These are phyloP conservation scores for Lactarius hatsudake DNA, from an alignment of 768 basidiomycete species.

Conservation along the genomic window DNA sequence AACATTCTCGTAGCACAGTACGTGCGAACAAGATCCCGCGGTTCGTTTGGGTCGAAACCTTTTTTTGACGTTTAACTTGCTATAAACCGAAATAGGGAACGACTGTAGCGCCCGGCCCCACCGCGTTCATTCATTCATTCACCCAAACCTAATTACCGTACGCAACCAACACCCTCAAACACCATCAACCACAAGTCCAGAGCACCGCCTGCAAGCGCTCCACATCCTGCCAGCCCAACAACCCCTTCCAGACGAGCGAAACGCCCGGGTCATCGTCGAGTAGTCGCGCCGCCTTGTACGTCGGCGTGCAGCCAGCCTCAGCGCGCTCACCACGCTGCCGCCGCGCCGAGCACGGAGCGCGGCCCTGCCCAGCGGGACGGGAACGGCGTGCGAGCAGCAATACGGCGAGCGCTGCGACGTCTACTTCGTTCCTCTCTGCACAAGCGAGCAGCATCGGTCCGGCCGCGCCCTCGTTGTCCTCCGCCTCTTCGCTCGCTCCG, in stretches of 20 bases:
- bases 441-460: conserved; percentile 3
- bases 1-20: no score
- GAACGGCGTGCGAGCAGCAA: conserved; percentile 1
- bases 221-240: conserved; percentile 15
- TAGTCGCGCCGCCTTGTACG: background rate
- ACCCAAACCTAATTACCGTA: no score
- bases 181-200: background rate
- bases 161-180: background rate
- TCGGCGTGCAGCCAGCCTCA: background rate
- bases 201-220: conserved; percentile 16
- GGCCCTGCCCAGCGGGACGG: background rate
- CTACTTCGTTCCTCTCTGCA: conserved; percentile 10
- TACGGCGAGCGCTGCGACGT: conserved; percentile 11
- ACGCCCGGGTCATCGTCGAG: conserved; percentile 1
- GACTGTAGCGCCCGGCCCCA: background rate
- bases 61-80: background rate
- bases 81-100: no score
- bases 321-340: background rate
- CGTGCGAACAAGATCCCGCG: no score
- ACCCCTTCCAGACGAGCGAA: conserved; percentile 13
- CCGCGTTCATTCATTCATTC: no score
- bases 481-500: background rate
- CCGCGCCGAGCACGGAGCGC: background rate
- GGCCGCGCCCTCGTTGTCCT: background rate
- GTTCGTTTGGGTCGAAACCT: background rate